These are phyloP conservation scores for Boletus eberwhitei DNA, from an alignment of 768 basidiomycete genomes.

Conservation along the genomic window DNA sequence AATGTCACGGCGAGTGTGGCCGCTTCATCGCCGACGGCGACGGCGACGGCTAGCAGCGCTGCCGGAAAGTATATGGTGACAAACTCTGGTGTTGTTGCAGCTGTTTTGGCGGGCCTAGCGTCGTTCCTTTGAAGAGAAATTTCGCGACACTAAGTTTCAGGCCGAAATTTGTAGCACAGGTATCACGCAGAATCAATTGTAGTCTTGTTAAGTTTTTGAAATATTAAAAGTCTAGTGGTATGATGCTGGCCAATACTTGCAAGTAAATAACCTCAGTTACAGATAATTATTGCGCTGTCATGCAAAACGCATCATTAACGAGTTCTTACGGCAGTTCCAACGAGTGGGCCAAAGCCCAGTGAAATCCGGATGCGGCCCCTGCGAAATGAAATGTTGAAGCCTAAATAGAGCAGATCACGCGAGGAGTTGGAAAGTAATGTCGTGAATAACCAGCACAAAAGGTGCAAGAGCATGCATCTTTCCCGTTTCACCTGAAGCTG, in stretches of 20 bases:
- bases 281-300: not conserved
- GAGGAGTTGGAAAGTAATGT: not conserved
- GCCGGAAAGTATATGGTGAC: conserved; percentile 15
- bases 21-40: conserved; percentile 14
- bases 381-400: not conserved
- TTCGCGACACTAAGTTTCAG: not conserved
- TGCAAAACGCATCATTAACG: not conserved
- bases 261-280: too few species aligned
- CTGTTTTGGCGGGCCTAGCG: conserved; percentile 8
- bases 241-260: not conserved
- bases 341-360: not conserved
- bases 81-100: conserved; percentile 6
- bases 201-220: not conserved
- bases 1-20: conserved; percentile 28
- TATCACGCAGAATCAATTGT: not conserved
- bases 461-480: not conserved
- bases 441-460: not conserved
- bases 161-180: not conserved
- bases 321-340: not conserved
- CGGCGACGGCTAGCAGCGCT: conserved; percentile 15
- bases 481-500: not conserved
- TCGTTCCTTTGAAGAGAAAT: conserved; percentile 9
- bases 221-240: not conserved
- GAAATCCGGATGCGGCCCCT: not conserved
- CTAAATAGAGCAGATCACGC: not conserved